A percentile compares a stretch with the other conserved stretches of the same genome.
These are phyloP conservation scores for Eucalyptus decipiens DNA, from an alignment of 345 rosid genomes.

Conservation along the genomic window DNA sequence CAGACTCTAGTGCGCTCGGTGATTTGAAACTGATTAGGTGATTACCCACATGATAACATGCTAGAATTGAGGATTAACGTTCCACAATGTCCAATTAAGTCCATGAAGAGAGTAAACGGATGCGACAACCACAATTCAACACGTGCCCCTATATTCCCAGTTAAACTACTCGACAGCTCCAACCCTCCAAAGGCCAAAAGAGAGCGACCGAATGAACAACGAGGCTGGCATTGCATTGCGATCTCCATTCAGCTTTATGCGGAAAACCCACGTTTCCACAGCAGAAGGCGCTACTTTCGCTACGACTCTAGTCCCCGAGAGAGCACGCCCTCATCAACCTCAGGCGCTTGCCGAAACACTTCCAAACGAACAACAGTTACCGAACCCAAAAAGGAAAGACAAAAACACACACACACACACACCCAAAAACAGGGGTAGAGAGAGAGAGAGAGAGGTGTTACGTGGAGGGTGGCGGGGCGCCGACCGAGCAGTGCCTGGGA, in stretches of 20 bases:
- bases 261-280: neutral
- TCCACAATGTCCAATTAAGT: neutral
- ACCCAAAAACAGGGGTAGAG: neutral
- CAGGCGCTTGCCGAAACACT: neutral
- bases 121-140: neutral
- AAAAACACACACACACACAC: neutral
- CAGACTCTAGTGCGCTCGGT: neutral
- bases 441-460: constrained; percentile 9
- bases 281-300: neutral
- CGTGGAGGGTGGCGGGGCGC: constrained; percentile 25
- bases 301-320: neutral
- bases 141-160: neutral
- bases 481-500: constrained; percentile 15
- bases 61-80: neutral
- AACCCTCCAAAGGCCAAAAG: neutral
- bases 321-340: neutral
- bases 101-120: neutral
- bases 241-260: neutral
- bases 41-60: neutral
- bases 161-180: neutral
- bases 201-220: neutral
- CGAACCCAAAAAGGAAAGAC: neutral
- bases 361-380: neutral
- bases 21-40: neutral
- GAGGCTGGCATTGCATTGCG: neutral